Evolutionary conservation across 73 alveolate genomes (phyloP).

Genomic region (Paraurostyla sp.): DNA sequence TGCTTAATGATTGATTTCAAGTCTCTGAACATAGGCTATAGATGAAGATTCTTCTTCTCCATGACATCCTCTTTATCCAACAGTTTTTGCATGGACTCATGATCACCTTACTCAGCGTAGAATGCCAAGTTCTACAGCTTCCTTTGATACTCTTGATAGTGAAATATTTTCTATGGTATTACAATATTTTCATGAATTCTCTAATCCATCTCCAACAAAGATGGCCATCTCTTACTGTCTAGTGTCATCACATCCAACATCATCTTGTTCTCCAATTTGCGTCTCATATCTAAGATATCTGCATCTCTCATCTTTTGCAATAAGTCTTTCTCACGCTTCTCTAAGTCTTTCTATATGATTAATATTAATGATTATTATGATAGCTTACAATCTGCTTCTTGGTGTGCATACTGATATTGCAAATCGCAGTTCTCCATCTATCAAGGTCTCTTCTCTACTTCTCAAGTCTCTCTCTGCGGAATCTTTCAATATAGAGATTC

Average conservation of each 20-base stretch:
- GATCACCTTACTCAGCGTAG: slow-evolving; percentile 55
- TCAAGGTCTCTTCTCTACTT: slow-evolving; percentile 24
- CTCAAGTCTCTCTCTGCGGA: background rate
- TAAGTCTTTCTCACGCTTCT: slow-evolving; percentile 34
- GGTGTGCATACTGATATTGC: slow-evolving; percentile 63
- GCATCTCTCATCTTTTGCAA: slow-evolving; percentile 20
- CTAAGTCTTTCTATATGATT: slow-evolving; percentile 2
- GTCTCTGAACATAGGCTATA: slow-evolving; percentile 62
- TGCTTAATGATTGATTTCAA: slow-evolving; percentile 39
- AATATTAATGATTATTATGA: background rate
- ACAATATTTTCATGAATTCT: slow-evolving; percentile 8
- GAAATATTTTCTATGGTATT: slow-evolving; percentile 51
- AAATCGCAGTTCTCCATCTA: slow-evolving; percentile 50
- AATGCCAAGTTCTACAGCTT: slow-evolving; percentile 59
- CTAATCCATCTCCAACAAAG: background rate
- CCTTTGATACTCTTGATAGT: slow-evolving; percentile 53
- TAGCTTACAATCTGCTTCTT: slow-evolving; percentile 30
- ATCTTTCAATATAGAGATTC: background rate
- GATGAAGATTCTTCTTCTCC: slow-evolving; percentile 55
- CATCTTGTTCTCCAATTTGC: slow-evolving; percentile 39
- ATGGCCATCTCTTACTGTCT: slow-evolving; percentile 58
- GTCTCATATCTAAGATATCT: slow-evolving; percentile 17
- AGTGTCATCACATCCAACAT: slow-evolving; percentile 53
- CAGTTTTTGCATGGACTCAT: slow-evolving; percentile 59
- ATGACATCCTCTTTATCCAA: slow-evolving; percentile 48